These are phyloP conservation scores for Achaetomiella virescens DNA, from an alignment of 495 filamentous ascomycete species.

Conservation along the genomic window DNA sequence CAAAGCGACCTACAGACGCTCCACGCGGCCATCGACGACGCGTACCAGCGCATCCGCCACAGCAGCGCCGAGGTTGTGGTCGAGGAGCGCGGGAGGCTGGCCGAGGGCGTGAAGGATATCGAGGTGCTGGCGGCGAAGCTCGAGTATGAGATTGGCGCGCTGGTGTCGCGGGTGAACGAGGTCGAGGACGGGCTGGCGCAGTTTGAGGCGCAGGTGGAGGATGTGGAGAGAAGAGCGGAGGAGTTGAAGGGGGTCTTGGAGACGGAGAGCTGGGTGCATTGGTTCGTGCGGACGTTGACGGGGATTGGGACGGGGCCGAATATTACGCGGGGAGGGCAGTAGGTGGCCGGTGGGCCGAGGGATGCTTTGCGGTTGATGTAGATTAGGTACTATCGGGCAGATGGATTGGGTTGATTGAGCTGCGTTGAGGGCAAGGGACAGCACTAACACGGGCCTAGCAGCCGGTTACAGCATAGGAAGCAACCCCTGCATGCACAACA, in stretches of 20 bases:
- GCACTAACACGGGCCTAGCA: neutral
- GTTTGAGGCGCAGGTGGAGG: constrained; percentile 72
- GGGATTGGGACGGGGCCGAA: constrained; percentile 55
- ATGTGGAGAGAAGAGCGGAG: constrained; percentile 67
- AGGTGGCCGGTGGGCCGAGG: neutral
- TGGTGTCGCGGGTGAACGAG: constrained; percentile 78
- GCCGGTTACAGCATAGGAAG: neutral
- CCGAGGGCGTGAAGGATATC: constrained; percentile 71
- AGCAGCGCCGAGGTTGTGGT: constrained; percentile 59
- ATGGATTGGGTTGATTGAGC: no score
- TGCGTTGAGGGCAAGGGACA: no score
- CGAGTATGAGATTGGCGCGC: constrained; percentile 83
- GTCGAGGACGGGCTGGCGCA: constrained; percentile 77
- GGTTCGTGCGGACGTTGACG: constrained; percentile 51
- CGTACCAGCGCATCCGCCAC: constrained; percentile 58
- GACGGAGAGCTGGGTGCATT: constrained; percentile 57
- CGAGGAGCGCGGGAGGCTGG: constrained; percentile 59
- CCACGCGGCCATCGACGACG: constrained; percentile 60
- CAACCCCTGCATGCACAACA: no score
- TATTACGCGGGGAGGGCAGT: constrained; percentile 33
- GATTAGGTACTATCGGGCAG: neutral
- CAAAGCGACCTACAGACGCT: constrained; percentile 60
- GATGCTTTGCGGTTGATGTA: neutral
- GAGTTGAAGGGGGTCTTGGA: constrained; percentile 61
- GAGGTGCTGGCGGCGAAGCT: constrained; percentile 80